Conservation (phyloP, 2,329 filamentous ascomycete genomes). For the Pezicula rhizophila region DNA sequence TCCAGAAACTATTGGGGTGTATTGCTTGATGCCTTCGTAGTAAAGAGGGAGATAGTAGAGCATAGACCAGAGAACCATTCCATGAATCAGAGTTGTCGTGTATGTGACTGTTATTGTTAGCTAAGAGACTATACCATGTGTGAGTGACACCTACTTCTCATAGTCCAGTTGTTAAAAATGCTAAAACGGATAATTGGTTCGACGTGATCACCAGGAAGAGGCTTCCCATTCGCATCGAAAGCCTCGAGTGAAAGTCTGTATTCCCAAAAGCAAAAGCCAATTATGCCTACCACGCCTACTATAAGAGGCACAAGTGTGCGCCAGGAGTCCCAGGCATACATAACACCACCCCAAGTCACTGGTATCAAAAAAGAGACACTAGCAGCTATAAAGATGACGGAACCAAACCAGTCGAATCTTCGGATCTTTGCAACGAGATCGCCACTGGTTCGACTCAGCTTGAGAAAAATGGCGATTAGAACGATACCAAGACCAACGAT, state of each 20-base stretch:
- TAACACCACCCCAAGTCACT: slow-evolving; percentile 58
- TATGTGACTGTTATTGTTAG: slow-evolving; percentile 37
- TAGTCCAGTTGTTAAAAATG: slow-evolving; percentile 41
- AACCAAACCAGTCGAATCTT: slow-evolving; percentile 58
- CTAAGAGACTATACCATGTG: slow-evolving; percentile 9
- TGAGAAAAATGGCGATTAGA: slow-evolving; percentile 22
- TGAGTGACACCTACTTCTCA: slow-evolving; percentile 30
- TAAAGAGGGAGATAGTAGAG: slow-evolving; percentile 51
- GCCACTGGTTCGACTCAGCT: slow-evolving; percentile 17
- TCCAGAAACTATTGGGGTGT: slow-evolving; percentile 46
- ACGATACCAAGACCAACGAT: slow-evolving; percentile 19
- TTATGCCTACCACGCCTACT: slow-evolving; percentile 45
- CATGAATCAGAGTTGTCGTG: slow-evolving; percentile 50
- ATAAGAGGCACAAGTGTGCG: slow-evolving; percentile 55
- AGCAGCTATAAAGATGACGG: slow-evolving; percentile 52
- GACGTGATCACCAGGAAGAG: slow-evolving; percentile 14
- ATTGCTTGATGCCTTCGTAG: slow-evolving; percentile 46
- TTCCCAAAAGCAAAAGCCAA: slow-evolving; percentile 50
- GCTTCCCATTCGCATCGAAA: slow-evolving; percentile 18
- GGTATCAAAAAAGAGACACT: slow-evolving; percentile 55
- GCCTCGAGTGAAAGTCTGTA: slow-evolving; percentile 15
- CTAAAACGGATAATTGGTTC: slow-evolving; percentile 34
- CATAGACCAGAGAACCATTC: slow-evolving; percentile 46
- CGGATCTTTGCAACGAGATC: slow-evolving; percentile 27
- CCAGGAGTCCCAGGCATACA: slow-evolving; percentile 59